Evolutionary conservation across 202 grass and related monocot species (phyloP).

Genomic region (Schoenoplectus triqueter): DNA sequence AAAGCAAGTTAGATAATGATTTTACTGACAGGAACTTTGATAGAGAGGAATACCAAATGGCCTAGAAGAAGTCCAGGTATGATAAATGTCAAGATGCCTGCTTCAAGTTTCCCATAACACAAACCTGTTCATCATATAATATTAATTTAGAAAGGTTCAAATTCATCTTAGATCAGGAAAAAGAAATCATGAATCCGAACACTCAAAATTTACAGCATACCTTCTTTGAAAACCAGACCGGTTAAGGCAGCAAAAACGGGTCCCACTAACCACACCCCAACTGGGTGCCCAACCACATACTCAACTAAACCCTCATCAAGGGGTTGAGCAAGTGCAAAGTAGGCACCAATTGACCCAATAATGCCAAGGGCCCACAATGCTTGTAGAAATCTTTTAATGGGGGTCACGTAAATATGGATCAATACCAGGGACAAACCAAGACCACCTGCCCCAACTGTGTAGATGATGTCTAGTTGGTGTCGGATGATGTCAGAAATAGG

Average conservation of each 20-base stretch:
- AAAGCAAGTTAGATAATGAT: not conserved
- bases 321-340: slow-evolving; percentile 58
- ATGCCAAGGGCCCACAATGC: slow-evolving; percentile 68
- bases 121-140: slow-evolving; percentile 50
- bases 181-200: not conserved
- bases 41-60: slow-evolving; percentile 68
- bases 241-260: slow-evolving; percentile 86
- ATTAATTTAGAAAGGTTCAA: not conserved
- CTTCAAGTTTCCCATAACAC: slow-evolving; percentile 92
- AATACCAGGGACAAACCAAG: slow-evolving; percentile 80
- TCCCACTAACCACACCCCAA: slow-evolving; percentile 66
- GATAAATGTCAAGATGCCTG: slow-evolving; percentile 81
- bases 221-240: slow-evolving; percentile 96
- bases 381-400: slow-evolving; percentile 91
- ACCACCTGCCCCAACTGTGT: slow-evolving; percentile 63
- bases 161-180: not conserved
- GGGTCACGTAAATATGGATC: slow-evolving; percentile 89
- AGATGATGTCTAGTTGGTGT: slow-evolving; percentile 56
- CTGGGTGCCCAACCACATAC: slow-evolving; percentile 68
- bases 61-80: slow-evolving; percentile 91
- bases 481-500: slow-evolving; percentile 49
- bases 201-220: slow-evolving; percentile 35
- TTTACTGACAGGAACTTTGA: not conserved
- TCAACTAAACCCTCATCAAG: slow-evolving; percentile 57
- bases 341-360: slow-evolving; percentile 65